Evolutionary conservation across 2,329 filamentous ascomycete genomes (phyloP), one percentile per base, ranked within the genome.

Genomic region (Xylariales sp.): DNA sequence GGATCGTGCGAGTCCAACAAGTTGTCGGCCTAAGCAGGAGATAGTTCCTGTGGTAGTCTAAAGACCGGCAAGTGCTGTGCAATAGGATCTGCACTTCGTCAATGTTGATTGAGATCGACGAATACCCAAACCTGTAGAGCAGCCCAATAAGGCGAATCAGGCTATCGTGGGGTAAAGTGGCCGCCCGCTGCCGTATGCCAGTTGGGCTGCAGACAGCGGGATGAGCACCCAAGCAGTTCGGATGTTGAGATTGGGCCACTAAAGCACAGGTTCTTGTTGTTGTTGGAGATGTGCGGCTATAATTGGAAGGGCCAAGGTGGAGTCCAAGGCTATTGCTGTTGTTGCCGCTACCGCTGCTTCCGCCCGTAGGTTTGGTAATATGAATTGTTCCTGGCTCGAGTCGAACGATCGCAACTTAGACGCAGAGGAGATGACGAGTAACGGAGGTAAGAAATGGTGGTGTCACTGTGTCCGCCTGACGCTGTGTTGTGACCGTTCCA

Each of bases 81-180:
- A n/a, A n/a, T n/a, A n/a, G n/a, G n/a, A n/a, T n/a, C n/a, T n/a
- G n/a, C n/a, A n/a, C n/a, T n/a, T n/a, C n/a, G n/a, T n/a, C n/a
- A n/a, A n/a, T n/a, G n/a, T n/a, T n/a, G n/a, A n/a, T n/a, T n/a
- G n/a, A n/a, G n/a, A n/a, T n/a, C n/a, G n/a, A n/a, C n/a, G n/a
- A n/a, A n/a, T n/a, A n/a, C n/a, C n/a, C n/a, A n/a, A n/a, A n/a
- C n/a, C n/a, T n/a, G n/a, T 12, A 12, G 20, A 19, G 14, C 14
- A 24, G 21, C 10, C 25, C 16, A 31, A 39, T 18, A 39, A 39
- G 36, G 25, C 21, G 25, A 29, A 20, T 18, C 24, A 18, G 24
- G 11, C 36, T 39, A 34, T 42, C 31, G 39, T 42, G 39, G 39
- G 31, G 39, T 35, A 42, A 29, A 27, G 39, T 28, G 39, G 28